Base-by-base conservation (phyloP, 1,284 basidiomycete genomes). In the Cystobasidium slooffiae region DNA sequence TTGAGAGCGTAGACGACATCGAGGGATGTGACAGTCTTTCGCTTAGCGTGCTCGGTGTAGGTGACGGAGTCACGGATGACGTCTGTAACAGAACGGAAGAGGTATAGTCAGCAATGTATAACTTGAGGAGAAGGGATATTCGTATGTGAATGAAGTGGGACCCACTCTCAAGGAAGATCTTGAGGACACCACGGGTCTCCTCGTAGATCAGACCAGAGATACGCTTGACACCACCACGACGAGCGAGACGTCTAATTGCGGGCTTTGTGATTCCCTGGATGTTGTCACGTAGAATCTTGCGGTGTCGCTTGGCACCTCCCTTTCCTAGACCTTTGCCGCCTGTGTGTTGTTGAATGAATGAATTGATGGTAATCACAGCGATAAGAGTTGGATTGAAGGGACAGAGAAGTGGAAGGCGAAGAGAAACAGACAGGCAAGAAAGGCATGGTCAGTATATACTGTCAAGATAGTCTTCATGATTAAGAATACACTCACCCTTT, bases 1-100 rank as follows among this genome's bases (percentile, higher is more conserved):
- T 96, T 96, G 79, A 97, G 88, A 41, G 94, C 93, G 84, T 96
- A 95, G 78, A 96, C 93, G 76, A 93, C 91, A 80, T 93, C 91
- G 78, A 93, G 91, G 6, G 93, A 91, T 59, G 90, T 93, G 76
- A 94, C 91, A 59, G 91, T 93, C 86, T 93, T 93, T 52, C 92
- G 88, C 86, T 94, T 94, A 68, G 92, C 92, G 85, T 94, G 92
- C 83, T 94, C 92, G 78, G 73, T 75, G 75, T 75, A 76, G 77
- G 88, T 90, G 82, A 92, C 90, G 52, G 89, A 89, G 84, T 92
- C 92, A 78, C 91, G 89, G 80, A 94, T 93, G 81, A 93, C 91
- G 87, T 82, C 58, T 61, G 56, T 41, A 51, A 55, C 44, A 16
- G 66, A 52, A 5, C 22, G 9, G 46, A 39, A 65, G 49, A 6